These are phyloP conservation scores for Cucumis hystrix DNA, from an alignment of 306 rosid genomes.

Conservation along the genomic window DNA sequence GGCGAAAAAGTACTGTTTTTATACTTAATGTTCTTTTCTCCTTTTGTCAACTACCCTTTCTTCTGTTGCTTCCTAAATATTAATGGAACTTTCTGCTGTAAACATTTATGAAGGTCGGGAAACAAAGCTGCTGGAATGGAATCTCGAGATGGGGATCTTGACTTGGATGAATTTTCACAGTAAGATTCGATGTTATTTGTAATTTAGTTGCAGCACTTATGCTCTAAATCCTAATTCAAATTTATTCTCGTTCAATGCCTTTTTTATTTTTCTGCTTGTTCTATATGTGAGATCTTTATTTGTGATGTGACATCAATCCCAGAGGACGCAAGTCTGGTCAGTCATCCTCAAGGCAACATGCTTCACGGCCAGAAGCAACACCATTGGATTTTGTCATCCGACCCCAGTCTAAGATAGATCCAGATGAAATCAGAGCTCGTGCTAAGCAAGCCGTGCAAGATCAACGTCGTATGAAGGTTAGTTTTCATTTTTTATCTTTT, in stretches of 20 bases:
- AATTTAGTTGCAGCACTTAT: background rate
- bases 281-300: background rate
- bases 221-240: background rate
- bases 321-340: constrained; percentile 78
- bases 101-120: constrained; percentile 36
- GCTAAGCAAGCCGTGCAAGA: constrained; percentile 70
- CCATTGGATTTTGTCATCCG: constrained; percentile 91
- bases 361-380: constrained; percentile 91
- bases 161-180: constrained; percentile 81
- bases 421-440: constrained; percentile 84
- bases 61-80: background rate
- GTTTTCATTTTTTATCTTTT: constrained; percentile 5
- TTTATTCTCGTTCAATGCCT: background rate
- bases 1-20: constrained; percentile 44
- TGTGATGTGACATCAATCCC: constrained; percentile 19
- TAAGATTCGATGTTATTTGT: constrained; percentile 22
- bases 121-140: constrained; percentile 69
- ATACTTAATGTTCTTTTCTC: background rate
- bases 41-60: background rate
- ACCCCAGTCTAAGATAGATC: constrained; percentile 88
- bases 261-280: background rate
- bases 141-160: constrained; percentile 93
- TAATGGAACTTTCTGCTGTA: background rate
- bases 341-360: constrained; percentile 67
- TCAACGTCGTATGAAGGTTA: constrained; percentile 85